Evolutionary conservation across 192 early-diverging fungal species (phyloP), one percentile per base, ranked within the genome.

Genomic region (Allomyces javanicus): DNA sequence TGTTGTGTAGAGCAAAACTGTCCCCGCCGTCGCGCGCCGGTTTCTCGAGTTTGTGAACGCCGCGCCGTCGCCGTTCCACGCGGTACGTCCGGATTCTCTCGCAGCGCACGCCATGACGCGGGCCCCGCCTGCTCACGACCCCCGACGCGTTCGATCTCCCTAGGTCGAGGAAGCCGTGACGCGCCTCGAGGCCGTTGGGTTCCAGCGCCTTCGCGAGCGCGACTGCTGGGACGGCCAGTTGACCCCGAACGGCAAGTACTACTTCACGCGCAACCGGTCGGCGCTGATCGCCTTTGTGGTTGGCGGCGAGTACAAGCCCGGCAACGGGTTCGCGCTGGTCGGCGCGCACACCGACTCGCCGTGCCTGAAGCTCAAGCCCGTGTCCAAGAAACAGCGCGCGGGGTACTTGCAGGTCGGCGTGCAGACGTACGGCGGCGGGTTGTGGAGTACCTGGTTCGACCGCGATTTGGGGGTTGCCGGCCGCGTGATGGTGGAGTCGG

Each of bases 371-470:
- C 80, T 97, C 67, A 99, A 96, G 76, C 96, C 96, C 21, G 78
- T 91, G 50, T 95, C 92, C 25, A 95, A 93, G 75, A 96, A 92
- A 79, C 82, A 83, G 45, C 85, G 84, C 63, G 72, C 69, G 24
- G 92, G 90, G 22, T 96, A 94, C 74, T 76, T 91, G 40, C 87
- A 97, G 76, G 91, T 97, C 63, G 89, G 89, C 65, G 88, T 89
- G 27, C 89, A 93, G 75, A 67, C 85, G 45, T 97, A 97, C 69
- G 94, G 94, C 69, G 94, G 94, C n/a, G 94, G 92, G n/a, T 75
- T 96, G 21, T 97, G 93, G 90, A 85, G 95, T 74, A 94, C 96
- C 26, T 99, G 96, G 96, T 99, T 99, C 73, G 96, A 99, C 73
- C 87, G 96, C 70, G 96, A 99, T 76, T 77, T 99, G 67, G 76